phyloP scores from a whole-genome alignment of 495 filamentous ascomycete species.

The Parmelia sp. region DNA sequence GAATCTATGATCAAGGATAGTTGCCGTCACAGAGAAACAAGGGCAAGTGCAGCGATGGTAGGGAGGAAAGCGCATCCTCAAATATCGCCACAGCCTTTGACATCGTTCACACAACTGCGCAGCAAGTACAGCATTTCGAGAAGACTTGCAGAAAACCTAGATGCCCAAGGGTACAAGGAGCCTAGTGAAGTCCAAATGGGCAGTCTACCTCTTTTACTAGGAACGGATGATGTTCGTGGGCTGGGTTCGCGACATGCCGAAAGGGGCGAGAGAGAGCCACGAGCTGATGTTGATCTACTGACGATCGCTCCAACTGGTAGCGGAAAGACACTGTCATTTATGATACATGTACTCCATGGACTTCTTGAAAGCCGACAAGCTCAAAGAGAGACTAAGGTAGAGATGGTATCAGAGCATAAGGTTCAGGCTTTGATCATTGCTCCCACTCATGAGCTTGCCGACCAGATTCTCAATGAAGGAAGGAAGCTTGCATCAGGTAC shows the following conservation, averaged over 20 bases:
- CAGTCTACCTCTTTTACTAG: conserved; percentile 69
- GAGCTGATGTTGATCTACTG: conserved; percentile 54
- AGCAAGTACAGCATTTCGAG: conserved; percentile 61
- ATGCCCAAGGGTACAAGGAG: conserved; percentile 69
- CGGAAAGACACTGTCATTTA: conserved; percentile 91
- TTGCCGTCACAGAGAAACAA: conserved; percentile 30
- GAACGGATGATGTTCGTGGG: conserved; percentile 26
- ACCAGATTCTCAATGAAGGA: conserved; percentile 89
- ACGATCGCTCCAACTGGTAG: conserved; percentile 91
- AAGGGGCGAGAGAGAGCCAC: conserved; percentile 19
- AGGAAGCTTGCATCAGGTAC: conserved; percentile 73
- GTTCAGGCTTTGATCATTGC: conserved; percentile 71
- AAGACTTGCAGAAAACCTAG: conserved; percentile 70
- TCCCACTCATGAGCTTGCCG: conserved; percentile 86
- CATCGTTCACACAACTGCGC: conserved; percentile 66
- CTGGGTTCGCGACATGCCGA: not conserved
- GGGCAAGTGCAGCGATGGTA: conserved; percentile 39
- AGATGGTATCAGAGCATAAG: conserved; percentile 39
- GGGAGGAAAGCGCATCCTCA: conserved; percentile 42
- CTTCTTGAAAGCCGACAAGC: conserved; percentile 51
- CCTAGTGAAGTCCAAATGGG: conserved; percentile 94
- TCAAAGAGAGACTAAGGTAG: conserved; percentile 33
- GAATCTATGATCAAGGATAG: conserved; percentile 31
- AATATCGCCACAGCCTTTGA: conserved; percentile 69
- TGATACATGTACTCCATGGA: conserved; percentile 76